phyloP scores from a whole-genome alignment of 2,329 filamentous ascomycete genomes.

The Alternaria conjuncta region DNA sequence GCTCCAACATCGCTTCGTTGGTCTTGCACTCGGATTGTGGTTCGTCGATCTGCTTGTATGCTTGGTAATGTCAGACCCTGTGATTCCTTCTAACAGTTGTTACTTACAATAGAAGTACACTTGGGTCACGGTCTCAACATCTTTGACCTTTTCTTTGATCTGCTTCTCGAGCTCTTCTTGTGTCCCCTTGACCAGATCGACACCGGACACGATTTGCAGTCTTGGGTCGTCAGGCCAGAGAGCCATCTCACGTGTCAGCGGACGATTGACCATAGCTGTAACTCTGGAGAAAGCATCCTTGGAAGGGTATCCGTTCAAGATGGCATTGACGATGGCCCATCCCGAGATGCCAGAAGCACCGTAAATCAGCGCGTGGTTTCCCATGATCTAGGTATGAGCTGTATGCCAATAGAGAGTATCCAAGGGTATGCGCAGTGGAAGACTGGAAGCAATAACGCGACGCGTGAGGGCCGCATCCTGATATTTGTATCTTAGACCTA shows the following conservation, averaged over 20 bases:
- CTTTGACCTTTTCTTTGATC: conserved; percentile 45
- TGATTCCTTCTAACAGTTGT: neutral
- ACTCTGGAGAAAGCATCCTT: conserved; percentile 54
- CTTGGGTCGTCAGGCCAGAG: conserved; percentile 47
- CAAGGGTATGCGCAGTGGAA: neutral
- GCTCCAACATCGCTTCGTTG: conserved; percentile 49
- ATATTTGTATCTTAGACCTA: neutral
- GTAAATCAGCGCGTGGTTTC: conserved; percentile 45
- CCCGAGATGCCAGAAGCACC: conserved; percentile 59
- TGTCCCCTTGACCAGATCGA: conserved; percentile 49
- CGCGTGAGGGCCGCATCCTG: neutral
- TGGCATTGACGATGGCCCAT: conserved; percentile 58
- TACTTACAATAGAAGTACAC: conserved; percentile 49
- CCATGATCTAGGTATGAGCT: conserved; percentile 26
- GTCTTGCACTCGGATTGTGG: conserved; percentile 36
- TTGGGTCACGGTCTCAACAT: conserved; percentile 49
- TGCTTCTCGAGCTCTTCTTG: conserved; percentile 42
- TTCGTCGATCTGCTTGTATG: conserved; percentile 41
- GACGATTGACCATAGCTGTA: conserved; percentile 57
- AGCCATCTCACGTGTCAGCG: conserved; percentile 41
- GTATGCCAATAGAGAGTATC: no score
- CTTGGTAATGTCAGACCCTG: conserved; percentile 12
- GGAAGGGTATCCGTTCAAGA: conserved; percentile 55
- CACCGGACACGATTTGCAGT: conserved; percentile 49
- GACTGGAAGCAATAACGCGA: neutral